Evolutionary conservation across 2,329 filamentous ascomycete genomes (phyloP).

Genomic region (Zymoseptoria pseudotritici): DNA sequence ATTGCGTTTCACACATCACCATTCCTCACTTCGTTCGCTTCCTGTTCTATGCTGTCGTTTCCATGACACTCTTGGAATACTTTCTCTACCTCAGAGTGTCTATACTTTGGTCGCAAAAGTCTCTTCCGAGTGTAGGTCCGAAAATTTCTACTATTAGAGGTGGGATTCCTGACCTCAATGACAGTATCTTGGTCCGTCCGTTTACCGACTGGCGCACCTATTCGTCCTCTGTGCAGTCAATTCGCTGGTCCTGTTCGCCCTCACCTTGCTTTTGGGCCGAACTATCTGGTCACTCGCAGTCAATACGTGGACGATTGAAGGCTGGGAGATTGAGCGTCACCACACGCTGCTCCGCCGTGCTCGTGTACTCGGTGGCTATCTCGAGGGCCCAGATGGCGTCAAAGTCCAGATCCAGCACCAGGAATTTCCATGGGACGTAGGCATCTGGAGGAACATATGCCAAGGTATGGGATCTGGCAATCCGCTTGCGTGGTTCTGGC

Average conservation of each 20-base stretch:
- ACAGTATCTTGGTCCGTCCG: slow-evolving; percentile 62
- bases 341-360: slow-evolving; percentile 39
- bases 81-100: slow-evolving; percentile 54
- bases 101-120: slow-evolving; percentile 56
- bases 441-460: slow-evolving; percentile 64
- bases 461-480: slow-evolving; percentile 69
- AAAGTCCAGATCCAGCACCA: slow-evolving; percentile 52
- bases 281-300: slow-evolving; percentile 54
- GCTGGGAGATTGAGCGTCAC: slow-evolving; percentile 56
- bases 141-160: background rate
- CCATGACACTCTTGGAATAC: slow-evolving; percentile 54
- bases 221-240: slow-evolving; percentile 53
- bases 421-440: slow-evolving; percentile 77
- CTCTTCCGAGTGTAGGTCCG: slow-evolving; percentile 56
- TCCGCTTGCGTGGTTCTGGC: slow-evolving; percentile 60
- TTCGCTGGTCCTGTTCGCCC: slow-evolving; percentile 52
- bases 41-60: slow-evolving; percentile 58
- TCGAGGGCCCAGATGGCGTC: slow-evolving; percentile 49
- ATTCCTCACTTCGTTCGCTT: slow-evolving; percentile 80
- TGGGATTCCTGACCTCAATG: background rate
- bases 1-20: slow-evolving; percentile 75
- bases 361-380: slow-evolving; percentile 47
- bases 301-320: slow-evolving; percentile 75
- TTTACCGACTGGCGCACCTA: slow-evolving; percentile 53
- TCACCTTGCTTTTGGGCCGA: slow-evolving; percentile 59